Percentiles rank a stretch among this genome's conserved stretches.
Conservation (phyloP, 148 eudicot genomes). For the Rhododendron ferrugineum region DNA sequence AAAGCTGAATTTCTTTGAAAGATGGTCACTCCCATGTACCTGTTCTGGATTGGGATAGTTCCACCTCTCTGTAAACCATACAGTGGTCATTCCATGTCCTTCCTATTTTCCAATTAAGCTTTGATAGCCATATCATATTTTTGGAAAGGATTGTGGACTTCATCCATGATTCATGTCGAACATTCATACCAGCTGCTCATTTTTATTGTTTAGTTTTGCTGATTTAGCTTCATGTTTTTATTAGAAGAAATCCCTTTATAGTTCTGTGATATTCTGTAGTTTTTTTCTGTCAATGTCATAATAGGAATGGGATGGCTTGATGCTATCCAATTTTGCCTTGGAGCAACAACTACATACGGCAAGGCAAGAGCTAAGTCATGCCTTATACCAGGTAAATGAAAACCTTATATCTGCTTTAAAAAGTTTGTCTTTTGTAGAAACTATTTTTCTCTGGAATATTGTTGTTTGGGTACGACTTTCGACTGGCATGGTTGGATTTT, state of each 20-base stretch:
- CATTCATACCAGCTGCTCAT: background rate
- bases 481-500: background rate
- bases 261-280: slow-evolving; percentile 4
- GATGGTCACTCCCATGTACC: background rate
- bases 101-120: background rate
- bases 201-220: background rate
- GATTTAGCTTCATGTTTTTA: slow-evolving; percentile 4
- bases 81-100: background rate
- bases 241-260: background rate
- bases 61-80: background rate
- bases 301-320: slow-evolving; percentile 96
- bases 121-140: background rate
- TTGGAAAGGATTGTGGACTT: background rate
- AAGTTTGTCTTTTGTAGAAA: background rate
- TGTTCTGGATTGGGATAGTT: background rate
- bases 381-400: slow-evolving; percentile 75
- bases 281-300: slow-evolving; percentile 15
- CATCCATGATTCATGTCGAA: background rate
- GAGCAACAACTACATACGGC: slow-evolving; percentile 96
- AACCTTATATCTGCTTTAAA: background rate
- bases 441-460: background rate
- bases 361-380: slow-evolving; percentile 97
- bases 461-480: background rate
- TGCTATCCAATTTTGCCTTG: slow-evolving; percentile 89
- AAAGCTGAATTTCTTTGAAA: background rate